A percentile compares a stretch with the other conserved stretches of the same genome.
Evolutionary conservation across 306 rosid genomes (phyloP).

Genomic region (Lablab purpureus): DNA sequence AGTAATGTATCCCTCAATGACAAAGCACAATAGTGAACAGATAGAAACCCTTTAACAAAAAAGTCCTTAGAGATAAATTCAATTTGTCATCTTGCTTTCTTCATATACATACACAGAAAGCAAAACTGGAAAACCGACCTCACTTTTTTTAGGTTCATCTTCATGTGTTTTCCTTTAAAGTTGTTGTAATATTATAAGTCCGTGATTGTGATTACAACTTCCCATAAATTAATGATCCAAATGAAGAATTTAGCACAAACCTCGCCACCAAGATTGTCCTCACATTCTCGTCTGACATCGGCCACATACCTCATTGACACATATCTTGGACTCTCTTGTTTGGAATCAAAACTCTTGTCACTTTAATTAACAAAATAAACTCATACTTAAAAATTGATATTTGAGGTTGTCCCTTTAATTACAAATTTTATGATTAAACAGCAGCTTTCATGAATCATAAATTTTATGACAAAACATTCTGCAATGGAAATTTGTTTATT

Average conservation of each 20-base stretch:
- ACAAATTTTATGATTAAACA: too few relatives aligned
- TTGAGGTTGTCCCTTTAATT: too few relatives aligned
- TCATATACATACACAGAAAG: background rate
- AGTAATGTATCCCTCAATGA: too few relatives aligned
- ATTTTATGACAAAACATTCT: too few relatives aligned
- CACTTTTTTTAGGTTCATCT: background rate
- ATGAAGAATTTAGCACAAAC: conserved; percentile 16
- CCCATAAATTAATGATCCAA: conserved; percentile 2
- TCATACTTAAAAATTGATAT: too few relatives aligned
- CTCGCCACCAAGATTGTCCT: background rate
- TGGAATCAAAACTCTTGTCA: background rate
- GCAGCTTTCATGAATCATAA: too few relatives aligned
- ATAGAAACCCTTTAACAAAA: too few relatives aligned
- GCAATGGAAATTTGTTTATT: too few relatives aligned
- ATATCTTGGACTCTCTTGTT: background rate
- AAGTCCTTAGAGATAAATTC: background rate
- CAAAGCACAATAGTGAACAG: too few relatives aligned
- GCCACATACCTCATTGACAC: background rate
- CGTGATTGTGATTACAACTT: background rate
- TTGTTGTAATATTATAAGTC: background rate
- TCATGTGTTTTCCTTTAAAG: background rate
- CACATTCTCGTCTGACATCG: background rate
- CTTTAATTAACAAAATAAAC: background rate
- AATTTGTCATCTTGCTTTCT: background rate
- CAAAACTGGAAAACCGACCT: conserved; percentile 21